Evolutionary conservation across 768 basidiomycete genomes (phyloP).

Genomic region (Lactarius hatsudake): DNA sequence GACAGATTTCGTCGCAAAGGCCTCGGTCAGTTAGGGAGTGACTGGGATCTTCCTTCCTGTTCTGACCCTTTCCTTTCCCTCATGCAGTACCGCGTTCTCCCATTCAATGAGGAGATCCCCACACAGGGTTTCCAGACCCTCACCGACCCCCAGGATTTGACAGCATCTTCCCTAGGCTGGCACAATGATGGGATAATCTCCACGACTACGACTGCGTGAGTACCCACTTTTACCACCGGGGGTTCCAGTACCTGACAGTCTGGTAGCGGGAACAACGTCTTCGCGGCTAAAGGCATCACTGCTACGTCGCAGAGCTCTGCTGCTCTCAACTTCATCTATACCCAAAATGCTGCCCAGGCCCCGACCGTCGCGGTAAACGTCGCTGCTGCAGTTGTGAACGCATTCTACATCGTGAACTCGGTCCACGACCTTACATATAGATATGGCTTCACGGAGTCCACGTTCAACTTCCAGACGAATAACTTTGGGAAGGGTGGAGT

Average conservation of each 20-base stretch:
- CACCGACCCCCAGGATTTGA: conserved; percentile 50
- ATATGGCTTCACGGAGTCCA: conserved; percentile 58
- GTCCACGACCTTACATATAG: conserved; percentile 52
- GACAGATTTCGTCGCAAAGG: conserved; percentile 50
- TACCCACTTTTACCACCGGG: neutral
- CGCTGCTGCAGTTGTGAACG: conserved; percentile 52
- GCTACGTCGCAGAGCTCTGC: conserved; percentile 40
- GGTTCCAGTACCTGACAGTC: neutral
- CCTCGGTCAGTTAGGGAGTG: conserved; percentile 36
- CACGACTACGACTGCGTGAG: conserved; percentile 34
- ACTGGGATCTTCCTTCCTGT: neutral
- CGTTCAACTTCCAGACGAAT: conserved; percentile 59
- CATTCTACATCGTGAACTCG: conserved; percentile 60
- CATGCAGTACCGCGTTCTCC: conserved; percentile 46
- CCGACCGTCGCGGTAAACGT: conserved; percentile 47
- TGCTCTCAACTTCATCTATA: conserved; percentile 42
- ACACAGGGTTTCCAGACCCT: conserved; percentile 50
- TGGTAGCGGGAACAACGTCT: conserved; percentile 41
- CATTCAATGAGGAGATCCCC: conserved; percentile 50
- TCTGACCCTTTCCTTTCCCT: neutral
- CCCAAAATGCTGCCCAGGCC: conserved; percentile 35
- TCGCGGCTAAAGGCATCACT: conserved; percentile 25
- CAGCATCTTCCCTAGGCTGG: conserved; percentile 59
- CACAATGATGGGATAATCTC: conserved; percentile 41
- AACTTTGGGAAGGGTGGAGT: conserved; percentile 53